A percentile compares a stretch with the other conserved stretches of the same genome.
Evolutionary conservation across 139 green algal species (phyloP).

Genomic region (Pleodorina starrii): DNA sequence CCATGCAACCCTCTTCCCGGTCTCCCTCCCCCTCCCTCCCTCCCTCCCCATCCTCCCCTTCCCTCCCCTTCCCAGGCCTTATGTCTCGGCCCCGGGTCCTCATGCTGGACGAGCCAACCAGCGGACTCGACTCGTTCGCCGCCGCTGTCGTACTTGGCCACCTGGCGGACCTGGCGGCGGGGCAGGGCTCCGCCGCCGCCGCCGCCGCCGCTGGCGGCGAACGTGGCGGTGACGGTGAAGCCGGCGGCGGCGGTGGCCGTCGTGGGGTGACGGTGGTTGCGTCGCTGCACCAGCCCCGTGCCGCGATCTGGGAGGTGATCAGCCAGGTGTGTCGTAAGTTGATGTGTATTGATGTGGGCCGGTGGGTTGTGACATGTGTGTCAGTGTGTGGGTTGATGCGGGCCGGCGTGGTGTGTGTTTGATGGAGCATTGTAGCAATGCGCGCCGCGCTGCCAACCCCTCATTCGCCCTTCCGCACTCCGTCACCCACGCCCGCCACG

Average conservation of each 20-base stretch:
- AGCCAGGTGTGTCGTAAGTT: slow-evolving; percentile 15
- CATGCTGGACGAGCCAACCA: slow-evolving; percentile 90
- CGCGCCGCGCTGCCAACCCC: too few relatives aligned
- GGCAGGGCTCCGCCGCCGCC: too few relatives aligned
- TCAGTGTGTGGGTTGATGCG: too few relatives aligned
- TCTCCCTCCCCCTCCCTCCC: not conserved
- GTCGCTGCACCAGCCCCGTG: slow-evolving; percentile 74
- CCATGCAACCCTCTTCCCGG: not conserved
- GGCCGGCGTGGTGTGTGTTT: too few relatives aligned
- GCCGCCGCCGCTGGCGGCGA: not conserved
- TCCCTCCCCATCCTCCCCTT: not conserved
- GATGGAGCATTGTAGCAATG: too few relatives aligned
- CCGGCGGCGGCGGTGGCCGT: not conserved
- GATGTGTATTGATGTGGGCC: not conserved
- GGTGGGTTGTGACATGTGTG: not conserved
- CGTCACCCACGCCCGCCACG: too few relatives aligned
- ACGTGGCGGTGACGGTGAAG: too few relatives aligned
- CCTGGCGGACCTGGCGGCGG: slow-evolving; percentile 62
- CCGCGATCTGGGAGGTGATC: slow-evolving; percentile 72
- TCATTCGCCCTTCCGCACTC: too few relatives aligned
- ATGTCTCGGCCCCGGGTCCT: slow-evolving; percentile 67
- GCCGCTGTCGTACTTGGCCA: slow-evolving; percentile 73
- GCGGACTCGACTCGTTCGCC: slow-evolving; percentile 71
- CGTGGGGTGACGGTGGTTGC: slow-evolving; percentile 59
- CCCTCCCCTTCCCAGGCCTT: not conserved